Base-by-base conservation (phyloP, 1,284 basidiomycete species). In the Waitea zeae region DNA sequence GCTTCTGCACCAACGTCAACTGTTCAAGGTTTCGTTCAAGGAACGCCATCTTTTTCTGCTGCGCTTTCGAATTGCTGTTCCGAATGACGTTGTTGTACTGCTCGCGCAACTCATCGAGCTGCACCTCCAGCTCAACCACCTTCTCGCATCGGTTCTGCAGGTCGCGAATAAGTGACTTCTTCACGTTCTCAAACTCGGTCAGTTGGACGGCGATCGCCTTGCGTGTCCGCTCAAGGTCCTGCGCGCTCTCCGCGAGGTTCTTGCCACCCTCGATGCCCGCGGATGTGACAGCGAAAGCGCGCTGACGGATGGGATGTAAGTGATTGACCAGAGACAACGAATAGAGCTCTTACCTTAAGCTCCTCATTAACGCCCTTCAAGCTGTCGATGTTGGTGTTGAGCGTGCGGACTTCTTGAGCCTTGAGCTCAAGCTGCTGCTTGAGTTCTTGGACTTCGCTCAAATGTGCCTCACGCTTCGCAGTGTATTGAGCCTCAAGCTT, bases 21-120 rank as follows among this genome's bases (percentile, higher is more conserved):
- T 96, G 89, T 52, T 98, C 93, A 36, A 99, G 62, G 53, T 98
- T 98, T 42, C 93, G 82, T 52, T 97, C 93, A 39, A 99, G 59
- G 69, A 97, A 93, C 19, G 88, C 87, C 84, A 98, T 95, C 71
- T 97, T 97, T 72, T 93, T 92, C 62, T 96, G 90, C 51, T 98
- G 95, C 3, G 92, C 84, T 55, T 95, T 90, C 56, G 84, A 88
- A 56, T 97, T 96, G 61, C 90, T 93, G 51, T 92, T 93, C 42
- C 90, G 79, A 44, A 97, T 88, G 36, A 99, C 88, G 48, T 95
- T 93, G 63, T 92, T 93, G 62, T 98, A 99, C 54, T 98, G 92
- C 58, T 99, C 95, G 54, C 89, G 88, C 55, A 95, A 88, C 54
- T 98, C 95, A 52, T 99, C 95, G 28, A 99, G 64, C 53, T 97